These are phyloP conservation scores for Neurospora africana DNA, from an alignment of 495 filamentous ascomycete species.

Conservation along the genomic window DNA sequence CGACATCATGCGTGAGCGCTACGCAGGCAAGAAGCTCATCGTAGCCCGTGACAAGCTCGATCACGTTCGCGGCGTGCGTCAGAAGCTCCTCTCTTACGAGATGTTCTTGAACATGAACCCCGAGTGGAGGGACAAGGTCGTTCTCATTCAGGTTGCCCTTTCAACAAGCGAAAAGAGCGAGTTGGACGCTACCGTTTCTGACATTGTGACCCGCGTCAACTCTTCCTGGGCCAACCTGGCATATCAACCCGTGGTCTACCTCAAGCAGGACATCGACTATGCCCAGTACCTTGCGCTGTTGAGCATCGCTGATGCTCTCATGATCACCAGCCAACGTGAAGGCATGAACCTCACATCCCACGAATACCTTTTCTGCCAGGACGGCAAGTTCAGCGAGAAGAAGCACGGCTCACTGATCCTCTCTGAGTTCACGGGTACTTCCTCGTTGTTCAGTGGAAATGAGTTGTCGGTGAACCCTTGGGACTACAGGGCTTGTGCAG, in stretches of 20 bases:
- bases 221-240: slow-evolving; percentile 76
- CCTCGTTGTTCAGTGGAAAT: slow-evolving; percentile 67
- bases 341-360: slow-evolving; percentile 93
- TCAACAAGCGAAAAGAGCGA: slow-evolving; percentile 80
- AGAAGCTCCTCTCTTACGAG: slow-evolving; percentile 87
- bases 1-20: slow-evolving; percentile 63
- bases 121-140: slow-evolving; percentile 74
- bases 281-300: slow-evolving; percentile 81
- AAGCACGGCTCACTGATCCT: slow-evolving; percentile 82
- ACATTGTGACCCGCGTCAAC: slow-evolving; percentile 89
- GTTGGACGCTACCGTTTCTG: slow-evolving; percentile 74
- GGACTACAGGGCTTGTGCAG: slow-evolving; percentile 77
- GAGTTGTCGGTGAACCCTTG: slow-evolving; percentile 84
- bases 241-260: slow-evolving; percentile 84
- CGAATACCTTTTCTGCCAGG: slow-evolving; percentile 87
- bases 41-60: slow-evolving; percentile 91
- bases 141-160: slow-evolving; percentile 85
- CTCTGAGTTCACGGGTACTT: slow-evolving; percentile 87
- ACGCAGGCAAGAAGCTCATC: slow-evolving; percentile 76
- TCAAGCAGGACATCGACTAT: slow-evolving; percentile 88
- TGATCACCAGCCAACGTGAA: slow-evolving; percentile 87
- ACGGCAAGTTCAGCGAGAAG: slow-evolving; percentile 60
- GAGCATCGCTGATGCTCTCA: slow-evolving; percentile 76
- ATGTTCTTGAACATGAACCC: slow-evolving; percentile 88
- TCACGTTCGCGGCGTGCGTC: slow-evolving; percentile 76